Percentiles rank a stretch among this genome's conserved stretches.
Evolutionary conservation across 352 stramenopile species (phyloP).

Genomic region (Thalassiosira hispida): DNA sequence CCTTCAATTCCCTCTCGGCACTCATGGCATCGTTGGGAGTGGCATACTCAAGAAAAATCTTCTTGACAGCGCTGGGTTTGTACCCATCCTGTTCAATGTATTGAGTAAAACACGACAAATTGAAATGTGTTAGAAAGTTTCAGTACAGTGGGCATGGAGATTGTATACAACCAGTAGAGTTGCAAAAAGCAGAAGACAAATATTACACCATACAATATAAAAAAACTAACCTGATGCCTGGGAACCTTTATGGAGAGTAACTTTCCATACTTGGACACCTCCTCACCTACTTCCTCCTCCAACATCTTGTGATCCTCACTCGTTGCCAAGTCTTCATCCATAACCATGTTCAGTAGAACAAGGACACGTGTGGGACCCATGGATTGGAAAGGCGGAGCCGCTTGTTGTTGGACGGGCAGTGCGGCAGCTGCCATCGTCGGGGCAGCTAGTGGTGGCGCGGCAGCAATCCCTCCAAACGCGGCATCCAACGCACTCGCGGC

Average conservation of each 20-base stretch:
- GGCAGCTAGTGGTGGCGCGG: not conserved
- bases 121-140: not conserved
- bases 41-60: slow-evolving; percentile 94
- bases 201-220: slow-evolving; percentile 57
- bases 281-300: slow-evolving; percentile 94
- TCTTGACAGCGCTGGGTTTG: slow-evolving; percentile 55
- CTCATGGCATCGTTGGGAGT: slow-evolving; percentile 85
- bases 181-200: slow-evolving; percentile 39
- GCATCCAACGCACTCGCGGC: slow-evolving; percentile 43
- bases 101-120: slow-evolving; percentile 8
- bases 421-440: not conserved
- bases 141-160: too few relatives aligned
- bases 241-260: slow-evolving; percentile 87
- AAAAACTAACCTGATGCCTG: slow-evolving; percentile 85
- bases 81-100: slow-evolving; percentile 36
- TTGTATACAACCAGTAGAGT: too few relatives aligned
- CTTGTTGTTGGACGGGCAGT: not conserved
- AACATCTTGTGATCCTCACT: slow-evolving; percentile 95
- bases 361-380: slow-evolving; percentile 65
- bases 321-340: slow-evolving; percentile 93
- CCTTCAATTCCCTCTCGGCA: slow-evolving; percentile 90
- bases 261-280: slow-evolving; percentile 91
- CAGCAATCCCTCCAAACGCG: slow-evolving; percentile 18
- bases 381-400: not conserved
- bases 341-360: slow-evolving; percentile 98